Percentiles rank a stretch among this genome's conserved stretches.
These are phyloP conservation scores for Myriosclerotinia curreyana DNA, from an alignment of 2,329 filamentous ascomycete genomes.

Conservation along the genomic window DNA sequence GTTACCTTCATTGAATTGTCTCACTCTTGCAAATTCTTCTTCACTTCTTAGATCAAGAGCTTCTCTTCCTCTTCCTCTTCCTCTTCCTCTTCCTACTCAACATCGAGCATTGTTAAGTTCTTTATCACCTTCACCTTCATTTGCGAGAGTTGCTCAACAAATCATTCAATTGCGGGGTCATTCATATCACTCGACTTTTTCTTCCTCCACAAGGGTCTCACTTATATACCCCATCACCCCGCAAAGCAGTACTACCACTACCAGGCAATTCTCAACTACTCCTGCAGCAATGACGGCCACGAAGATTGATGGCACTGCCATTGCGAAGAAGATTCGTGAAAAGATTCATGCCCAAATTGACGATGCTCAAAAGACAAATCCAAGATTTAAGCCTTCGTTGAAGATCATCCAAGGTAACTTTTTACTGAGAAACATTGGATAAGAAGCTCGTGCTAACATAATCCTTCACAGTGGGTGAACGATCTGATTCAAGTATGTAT, in stretches of 20 bases:
- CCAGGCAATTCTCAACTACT: constrained; percentile 49
- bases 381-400: constrained; percentile 82
- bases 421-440: neutral
- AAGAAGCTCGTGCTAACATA: constrained; percentile 26
- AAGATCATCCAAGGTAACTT: constrained; percentile 88
- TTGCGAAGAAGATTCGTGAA: constrained; percentile 89
- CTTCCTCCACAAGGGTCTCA: constrained; percentile 28
- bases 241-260: constrained; percentile 21
- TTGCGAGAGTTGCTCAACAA: constrained; percentile 20
- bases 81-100: constrained; percentile 24
- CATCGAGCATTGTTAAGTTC: constrained; percentile 16
- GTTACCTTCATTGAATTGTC: constrained; percentile 18
- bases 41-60: constrained; percentile 10
- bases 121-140: constrained; percentile 24
- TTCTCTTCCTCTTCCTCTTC: constrained; percentile 24
- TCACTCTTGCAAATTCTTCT: neutral
- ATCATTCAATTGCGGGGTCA: constrained; percentile 33
- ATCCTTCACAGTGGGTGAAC: constrained; percentile 68
- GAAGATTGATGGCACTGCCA: constrained; percentile 94
- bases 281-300: constrained; percentile 71
- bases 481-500: constrained; percentile 81
- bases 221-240: neutral
- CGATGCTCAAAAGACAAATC: constrained; percentile 75
- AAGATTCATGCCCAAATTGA: constrained; percentile 76
- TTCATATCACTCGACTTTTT: constrained; percentile 23